Base-by-base conservation (phyloP, 1,284 basidiomycete species). In the Cryptococcus floricola region DNA sequence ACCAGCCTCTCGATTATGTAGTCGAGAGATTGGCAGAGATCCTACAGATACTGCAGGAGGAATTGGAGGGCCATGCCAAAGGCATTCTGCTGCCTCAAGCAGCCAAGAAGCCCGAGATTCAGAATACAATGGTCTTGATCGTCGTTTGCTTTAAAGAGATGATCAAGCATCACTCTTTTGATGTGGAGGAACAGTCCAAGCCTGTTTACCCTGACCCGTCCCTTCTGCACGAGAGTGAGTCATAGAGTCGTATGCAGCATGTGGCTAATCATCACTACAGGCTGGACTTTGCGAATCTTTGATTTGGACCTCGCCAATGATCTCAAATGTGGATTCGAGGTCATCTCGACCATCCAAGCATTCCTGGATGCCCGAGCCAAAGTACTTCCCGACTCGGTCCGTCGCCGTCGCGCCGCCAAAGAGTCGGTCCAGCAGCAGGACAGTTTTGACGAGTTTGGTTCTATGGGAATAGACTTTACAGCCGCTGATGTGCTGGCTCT, bases 1-100 rank as follows among this genome's bases (percentile, higher is more conserved):
- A 73, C 0, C 71, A 87, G 8, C 76, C 82, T 3, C 66, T 92
- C 13, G 70, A 80, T 16, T 81, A 81, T 0, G 81, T 88, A 4
- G 77, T 85, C 10, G 78, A 77, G 2, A 92, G 91, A 85, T 78
- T 92, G 39, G 79, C 80, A 2, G 84, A 85, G 3, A 86, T 91
- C 61, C 79, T 84, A 2, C 73, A 78, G 3, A 69, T 77, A 3
- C 78, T 95, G 14, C 77, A 84, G 57, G 71, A 78, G n/a, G 89
- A 92, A 63, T 82, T 80, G 48, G 68, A 75, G 28, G 60, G 63
- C 8, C 39, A 46, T 37, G 38, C 23, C 27, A 47, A 25, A 23
- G 25, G 38, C 7, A 39, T 28, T 16, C 37, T 48, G 10, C 57
- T 52, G 25, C 57, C 58, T 13, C 42, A 55, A n/a, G 54, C 60